Conservation (phyloP, 2,329 filamentous ascomycete genomes). For the Ophiostoma ips region DNA sequence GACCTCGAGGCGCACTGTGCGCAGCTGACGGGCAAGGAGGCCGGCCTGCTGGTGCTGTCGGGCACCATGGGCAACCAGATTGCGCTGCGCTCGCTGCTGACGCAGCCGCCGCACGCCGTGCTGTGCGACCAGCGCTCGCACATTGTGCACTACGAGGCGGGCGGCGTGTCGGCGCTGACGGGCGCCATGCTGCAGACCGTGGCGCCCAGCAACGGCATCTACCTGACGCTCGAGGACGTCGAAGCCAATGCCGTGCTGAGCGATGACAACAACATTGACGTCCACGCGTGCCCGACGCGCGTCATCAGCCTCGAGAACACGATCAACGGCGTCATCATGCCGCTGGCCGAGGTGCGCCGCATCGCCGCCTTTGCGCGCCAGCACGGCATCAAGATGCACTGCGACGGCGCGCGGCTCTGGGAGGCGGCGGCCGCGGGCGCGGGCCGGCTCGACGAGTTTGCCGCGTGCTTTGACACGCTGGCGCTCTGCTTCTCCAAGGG, state of each 20-base stretch:
- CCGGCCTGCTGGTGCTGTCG: slow-evolving; percentile 67
- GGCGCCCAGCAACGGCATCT: slow-evolving; percentile 52
- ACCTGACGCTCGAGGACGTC: slow-evolving; percentile 68
- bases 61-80: slow-evolving; percentile 95
- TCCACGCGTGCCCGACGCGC: slow-evolving; percentile 66
- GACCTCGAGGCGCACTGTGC: slow-evolving; percentile 64
- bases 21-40: slow-evolving; percentile 58
- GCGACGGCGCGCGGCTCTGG: slow-evolving; percentile 39
- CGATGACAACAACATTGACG: slow-evolving; percentile 41
- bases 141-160: slow-evolving; percentile 54
- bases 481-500: slow-evolving; percentile 44
- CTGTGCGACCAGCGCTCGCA: slow-evolving; percentile 69
- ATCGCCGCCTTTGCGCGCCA: slow-evolving; percentile 57
- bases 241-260: slow-evolving; percentile 48
- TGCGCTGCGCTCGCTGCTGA: slow-evolving; percentile 62
- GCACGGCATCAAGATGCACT: slow-evolving; percentile 31
- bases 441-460: slow-evolving; percentile 27
- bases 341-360: slow-evolving; percentile 52
- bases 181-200: slow-evolving; percentile 58
- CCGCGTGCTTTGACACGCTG: slow-evolving; percentile 38
- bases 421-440: slow-evolving; percentile 32
- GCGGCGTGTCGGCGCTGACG: slow-evolving; percentile 44
- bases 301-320: slow-evolving; percentile 82
- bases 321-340: slow-evolving; percentile 64
- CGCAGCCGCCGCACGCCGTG: slow-evolving; percentile 65